Conservation (phyloP, 2,329 filamentous ascomycete genomes). For the Paecilomyces fulvus region DNA sequence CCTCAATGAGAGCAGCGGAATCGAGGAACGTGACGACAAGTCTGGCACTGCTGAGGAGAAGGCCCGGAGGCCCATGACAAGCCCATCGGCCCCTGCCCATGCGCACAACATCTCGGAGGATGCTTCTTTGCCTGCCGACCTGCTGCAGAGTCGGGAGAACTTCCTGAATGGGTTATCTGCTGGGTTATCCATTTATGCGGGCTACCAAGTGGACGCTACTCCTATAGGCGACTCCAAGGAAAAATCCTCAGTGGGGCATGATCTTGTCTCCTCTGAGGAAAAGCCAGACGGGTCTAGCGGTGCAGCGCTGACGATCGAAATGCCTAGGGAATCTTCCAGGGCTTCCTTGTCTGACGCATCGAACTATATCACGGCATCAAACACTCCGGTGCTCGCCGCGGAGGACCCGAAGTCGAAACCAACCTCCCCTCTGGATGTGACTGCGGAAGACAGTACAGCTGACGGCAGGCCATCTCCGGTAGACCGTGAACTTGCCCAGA, state of each 20-base stretch:
- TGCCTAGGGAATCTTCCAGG: conserved; percentile 20
- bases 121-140: not conserved
- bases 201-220: not conserved
- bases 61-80: conserved; percentile 13
- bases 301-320: conserved; percentile 16
- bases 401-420: conserved; percentile 15
- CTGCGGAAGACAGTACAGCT: conserved; percentile 9
- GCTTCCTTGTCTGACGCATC: conserved; percentile 31
- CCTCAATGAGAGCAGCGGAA: conserved; percentile 27
- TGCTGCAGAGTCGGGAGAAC: not conserved
- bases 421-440: conserved; percentile 6
- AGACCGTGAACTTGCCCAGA: conserved; percentile 68
- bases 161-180: not conserved
- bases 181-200: not conserved
- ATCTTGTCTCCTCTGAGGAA: conserved; percentile 16
- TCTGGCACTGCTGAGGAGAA: conserved; percentile 6
- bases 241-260: conserved; percentile 7
- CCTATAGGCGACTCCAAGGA: not conserved
- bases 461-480: conserved; percentile 44
- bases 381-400: conserved; percentile 29
- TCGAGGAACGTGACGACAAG: conserved; percentile 18
- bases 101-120: not conserved
- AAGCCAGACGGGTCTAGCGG: conserved; percentile 15
- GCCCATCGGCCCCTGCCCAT: conserved; percentile 10
- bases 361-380: conserved; percentile 38